Evolutionary conservation across 805 yeast species (phyloP).

Genomic region (Suhomyces faveliae): DNA sequence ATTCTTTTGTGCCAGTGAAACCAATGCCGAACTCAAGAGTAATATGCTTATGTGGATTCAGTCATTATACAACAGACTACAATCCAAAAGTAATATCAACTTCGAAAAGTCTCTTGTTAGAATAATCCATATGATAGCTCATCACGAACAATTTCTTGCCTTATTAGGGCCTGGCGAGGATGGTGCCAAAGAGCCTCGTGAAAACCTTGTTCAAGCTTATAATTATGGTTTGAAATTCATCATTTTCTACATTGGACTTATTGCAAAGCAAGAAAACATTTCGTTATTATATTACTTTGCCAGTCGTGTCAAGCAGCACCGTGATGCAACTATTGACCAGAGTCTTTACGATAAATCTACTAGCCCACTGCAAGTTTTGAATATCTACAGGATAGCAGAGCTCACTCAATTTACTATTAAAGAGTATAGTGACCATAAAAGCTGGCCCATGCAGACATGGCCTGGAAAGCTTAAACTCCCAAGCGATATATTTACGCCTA

Average conservation of each 20-base stretch:
- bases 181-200: constrained; percentile 11
- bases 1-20: constrained; percentile 78
- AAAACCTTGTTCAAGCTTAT: constrained; percentile 40
- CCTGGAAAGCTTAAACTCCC: constrained; percentile 76
- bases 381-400: constrained; percentile 69
- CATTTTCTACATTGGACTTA: constrained; percentile 54
- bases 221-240: constrained; percentile 60
- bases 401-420: constrained; percentile 65
- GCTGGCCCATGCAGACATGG: constrained; percentile 76
- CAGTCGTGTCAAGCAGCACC: constrained; percentile 74
- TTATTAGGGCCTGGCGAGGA: constrained; percentile 24
- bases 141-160: constrained; percentile 63
- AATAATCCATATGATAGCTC: constrained; percentile 67
- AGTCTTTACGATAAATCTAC: constrained; percentile 22
- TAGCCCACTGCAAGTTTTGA: constrained; percentile 26
- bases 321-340: constrained; percentile 51
- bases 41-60: constrained; percentile 69
- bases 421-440: constrained; percentile 52
- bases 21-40: constrained; percentile 47
- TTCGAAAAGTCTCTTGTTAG: constrained; percentile 70
- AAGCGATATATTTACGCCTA: constrained; percentile 65
- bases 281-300: constrained; percentile 74
- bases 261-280: constrained; percentile 65
- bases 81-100: constrained; percentile 37
- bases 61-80: constrained; percentile 48